Percentiles rank a stretch among this genome's conserved stretches.
These are phyloP conservation scores for Solanum neorickii DNA, from an alignment of 257 asterid genomes.

Conservation along the genomic window DNA sequence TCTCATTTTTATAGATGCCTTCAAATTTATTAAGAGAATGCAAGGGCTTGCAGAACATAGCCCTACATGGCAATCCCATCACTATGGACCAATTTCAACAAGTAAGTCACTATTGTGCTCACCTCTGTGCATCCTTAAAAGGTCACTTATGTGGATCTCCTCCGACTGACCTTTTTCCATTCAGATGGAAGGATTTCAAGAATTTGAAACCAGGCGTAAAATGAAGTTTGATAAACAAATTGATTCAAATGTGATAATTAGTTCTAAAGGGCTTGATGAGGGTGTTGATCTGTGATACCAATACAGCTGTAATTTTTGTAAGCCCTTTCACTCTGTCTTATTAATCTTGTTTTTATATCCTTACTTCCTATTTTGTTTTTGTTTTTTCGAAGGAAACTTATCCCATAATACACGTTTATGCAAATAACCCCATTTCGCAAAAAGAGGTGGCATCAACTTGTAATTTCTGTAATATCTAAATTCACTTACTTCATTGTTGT, in stretches of 20 bases:
- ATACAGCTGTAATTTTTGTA: not conserved
- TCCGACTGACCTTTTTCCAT: not conserved
- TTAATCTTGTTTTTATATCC: not conserved
- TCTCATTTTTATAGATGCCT: slow-evolving; percentile 49
- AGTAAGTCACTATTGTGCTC: slow-evolving; percentile 19
- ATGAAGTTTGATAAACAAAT: slow-evolving; percentile 86
- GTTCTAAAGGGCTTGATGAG: slow-evolving; percentile 93
- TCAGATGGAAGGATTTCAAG: slow-evolving; percentile 85
- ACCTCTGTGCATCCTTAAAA: not conserved
- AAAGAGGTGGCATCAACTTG: no score
- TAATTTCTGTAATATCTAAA: no score
- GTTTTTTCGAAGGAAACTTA: not conserved
- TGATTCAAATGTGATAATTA: slow-evolving; percentile 81
- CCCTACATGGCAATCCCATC: slow-evolving; percentile 89
- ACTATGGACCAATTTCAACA: slow-evolving; percentile 87
- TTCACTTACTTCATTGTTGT: not conserved
- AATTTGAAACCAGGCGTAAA: slow-evolving; percentile 79
- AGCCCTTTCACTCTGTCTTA: not conserved
- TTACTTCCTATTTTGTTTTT: not conserved
- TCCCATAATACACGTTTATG: not conserved
- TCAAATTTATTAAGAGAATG: slow-evolving; percentile 65
- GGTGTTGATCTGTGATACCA: slow-evolving; percentile 64
- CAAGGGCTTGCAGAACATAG: slow-evolving; percentile 70
- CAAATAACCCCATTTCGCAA: not conserved
- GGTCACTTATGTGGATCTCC: not conserved